Base-by-base conservation (phyloP, 2,329 filamentous ascomycete genomes). In the Apiospora marii region DNA sequence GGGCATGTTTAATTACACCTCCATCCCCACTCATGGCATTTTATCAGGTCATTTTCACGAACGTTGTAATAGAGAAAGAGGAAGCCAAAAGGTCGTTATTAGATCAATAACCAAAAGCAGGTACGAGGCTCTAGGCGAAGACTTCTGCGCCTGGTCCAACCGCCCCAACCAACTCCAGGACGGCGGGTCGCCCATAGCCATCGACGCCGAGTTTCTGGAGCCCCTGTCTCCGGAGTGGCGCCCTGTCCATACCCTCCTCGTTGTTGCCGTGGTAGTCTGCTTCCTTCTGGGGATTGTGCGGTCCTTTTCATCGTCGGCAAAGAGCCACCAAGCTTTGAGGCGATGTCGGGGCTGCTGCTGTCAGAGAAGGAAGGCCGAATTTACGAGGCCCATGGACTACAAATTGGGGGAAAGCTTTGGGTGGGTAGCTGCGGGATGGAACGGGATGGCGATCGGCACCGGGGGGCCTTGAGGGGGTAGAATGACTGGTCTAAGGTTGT, bases 91-190 rank as follows among this genome's bases (percentile, higher is more conserved):
- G n/a, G 19, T 10, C 12, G 3, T 13, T n/a, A 6, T 43, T 8
- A 4, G 19, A 34, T 41, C 58, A 27, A 69, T 27, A 12, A 3
- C 22, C 10, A 14, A 4, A 48, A 68, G 22, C 27, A 73, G 72
- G 48, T 72, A 67, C 41, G 67, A 67, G 22, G 41, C 67, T 13
- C 67, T 71, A 46, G 72, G 72, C 53, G 67, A 73, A 41, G 72
- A 73, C 53, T 73, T 73, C 46, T 73, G 72, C 67, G 46, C 41
- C 34, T 73, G 72, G 72, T 44, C 69, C 14, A 24, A 41, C 16
- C 69, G 70, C 43, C 72, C 72, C 7, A 43, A 69, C 30, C 69
- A 51, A 5, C 27, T 70, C 2, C 58, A 37, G 6, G 71, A 30
- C 46, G 67, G 69, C 27, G 58, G 46, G 49, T 70, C 67, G 13